Evolutionary conservation across 2,329 filamentous ascomycete species (phyloP), one percentile per base, ranked within the genome.

Genomic region (Ophiostoma sp.): DNA sequence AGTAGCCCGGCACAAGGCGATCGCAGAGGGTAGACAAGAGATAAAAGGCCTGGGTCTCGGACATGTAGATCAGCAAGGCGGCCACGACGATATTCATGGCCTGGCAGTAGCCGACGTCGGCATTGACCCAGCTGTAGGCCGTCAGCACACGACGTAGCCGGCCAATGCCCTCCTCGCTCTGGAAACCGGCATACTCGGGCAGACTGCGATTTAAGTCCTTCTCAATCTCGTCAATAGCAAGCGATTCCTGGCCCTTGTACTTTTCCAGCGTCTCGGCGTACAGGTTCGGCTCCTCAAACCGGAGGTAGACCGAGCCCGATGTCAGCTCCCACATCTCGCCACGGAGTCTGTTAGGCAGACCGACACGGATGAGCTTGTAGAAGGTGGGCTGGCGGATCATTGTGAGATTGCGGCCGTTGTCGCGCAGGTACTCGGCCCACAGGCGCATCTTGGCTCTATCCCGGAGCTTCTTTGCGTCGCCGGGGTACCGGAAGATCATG

Each of bases 11-110:
- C 3, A 98, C 87, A 1, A 99, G 84, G 66, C 94, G 90, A 78
- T 98, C 94, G 81, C 95, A 99, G 20, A 99, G 84, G 0, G 94
- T 86, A 1, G 93, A 96, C 62, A 99, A 86, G 8, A 97, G 84
- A 79, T 95, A 99, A 81, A 98, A 99, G 1, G 95, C 95, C 80
- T 99, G 95, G 0, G 90, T 81, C 80, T 99, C 95, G 10, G 94
- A 98, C 89, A 96, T 96, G 83, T 98, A 98, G 83, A 99, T 99
- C 75, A 99, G 85, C 71, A 99, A 83, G n/a, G 95, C 95, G 23
- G 95, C 95, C 69, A 97, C 94, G 44, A 99, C 95, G 75, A 99
- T 99, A 79, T 99, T 99, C 95, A 99, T 99, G 73, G 95, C 95
- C 80, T 99, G 95, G 79, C 95, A 99, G 80, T 99, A 99, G 74